Evolutionary conservation across 441 rosid species (phyloP), one percentile per base, ranked within the genome.

Genomic region (Populus hybrid): DNA sequence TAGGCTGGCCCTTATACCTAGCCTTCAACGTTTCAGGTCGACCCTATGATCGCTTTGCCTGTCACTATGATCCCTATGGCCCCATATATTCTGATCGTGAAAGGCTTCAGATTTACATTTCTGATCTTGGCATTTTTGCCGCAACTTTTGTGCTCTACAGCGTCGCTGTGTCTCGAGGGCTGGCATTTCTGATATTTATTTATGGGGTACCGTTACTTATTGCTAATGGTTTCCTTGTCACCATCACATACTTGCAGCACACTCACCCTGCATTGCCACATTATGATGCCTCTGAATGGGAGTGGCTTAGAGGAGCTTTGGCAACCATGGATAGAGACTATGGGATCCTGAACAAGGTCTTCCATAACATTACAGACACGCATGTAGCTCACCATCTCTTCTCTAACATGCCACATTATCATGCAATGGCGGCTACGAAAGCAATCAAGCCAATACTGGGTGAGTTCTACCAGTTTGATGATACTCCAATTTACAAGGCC

Each of bases 361-460:
- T 92, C 89, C 95, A 92, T 82, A 75, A 89, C 75, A 88, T 91
- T 14, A 87, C 92, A 0, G 95, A 91, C 78, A 92, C 95, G n/a
- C 97, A 92, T 32, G 89, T 92, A 7, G 88, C 92, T 4, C 97
- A 92, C 78, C 95, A 92, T 72, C 78, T 92, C 74, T 88, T 91
- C 82, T 88, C 95, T 4, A 91, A 91, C 0, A 89, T 92, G 91
- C 94, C 97, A 0, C 95, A 92, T 72, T 92, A 92, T 69, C 85
- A 91, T 9, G 95, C 97, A 0, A 88, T 88, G 92, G 95, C 89
- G 83, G 97, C 97, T 3, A 91, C 97, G 0, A 88, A 81, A 81
- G 97, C 91, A 2, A 88, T 91, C 24, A 89, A 89, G 81, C 94
- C 97, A 0, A 71, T 92, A 26, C 76, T 92, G 50, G 94, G 94